Conservation (phyloP, 441 rosid species). For the Pelargonium fulgidum region DNA sequence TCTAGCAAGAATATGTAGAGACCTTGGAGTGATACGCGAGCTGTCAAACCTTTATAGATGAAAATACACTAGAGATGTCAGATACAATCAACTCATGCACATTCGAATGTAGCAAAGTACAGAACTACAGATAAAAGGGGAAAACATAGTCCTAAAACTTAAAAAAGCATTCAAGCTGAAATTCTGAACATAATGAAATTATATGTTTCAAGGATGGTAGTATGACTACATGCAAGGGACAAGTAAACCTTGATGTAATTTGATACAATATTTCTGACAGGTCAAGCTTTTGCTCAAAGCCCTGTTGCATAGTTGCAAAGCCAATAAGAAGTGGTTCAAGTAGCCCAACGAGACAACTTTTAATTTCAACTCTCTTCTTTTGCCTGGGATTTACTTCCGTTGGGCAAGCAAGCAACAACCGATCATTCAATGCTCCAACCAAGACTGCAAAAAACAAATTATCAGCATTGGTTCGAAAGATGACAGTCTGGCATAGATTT, state of each 20-base stretch:
- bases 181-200: slow-evolving; percentile 1
- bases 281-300: slow-evolving; percentile 89
- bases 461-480: slow-evolving; percentile 20
- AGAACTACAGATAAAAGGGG: not conserved
- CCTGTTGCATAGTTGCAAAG: slow-evolving; percentile 94
- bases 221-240: slow-evolving; percentile 16
- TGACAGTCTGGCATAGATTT: slow-evolving; percentile 9
- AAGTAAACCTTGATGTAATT: slow-evolving; percentile 80
- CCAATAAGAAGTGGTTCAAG: slow-evolving; percentile 98
- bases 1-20: slow-evolving; percentile 82
- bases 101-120: not conserved
- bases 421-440: slow-evolving; percentile 93
- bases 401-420: slow-evolving; percentile 75
- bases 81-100: slow-evolving; percentile 18
- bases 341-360: slow-evolving; percentile 92
- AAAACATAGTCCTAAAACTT: not conserved
- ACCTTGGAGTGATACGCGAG: slow-evolving; percentile 86
- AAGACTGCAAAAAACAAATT: slow-evolving; percentile 49
- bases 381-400: slow-evolving; percentile 89
- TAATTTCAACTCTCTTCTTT: slow-evolving; percentile 80
- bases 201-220: slow-evolving; percentile 2
- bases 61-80: slow-evolving; percentile 26
- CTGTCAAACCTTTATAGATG: slow-evolving; percentile 79
- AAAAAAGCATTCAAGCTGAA: not conserved
- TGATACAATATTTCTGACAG: slow-evolving; percentile 88